Base-by-base conservation (phyloP, 2,329 filamentous ascomycete genomes). In the Cladophialophora exuberans region DNA sequence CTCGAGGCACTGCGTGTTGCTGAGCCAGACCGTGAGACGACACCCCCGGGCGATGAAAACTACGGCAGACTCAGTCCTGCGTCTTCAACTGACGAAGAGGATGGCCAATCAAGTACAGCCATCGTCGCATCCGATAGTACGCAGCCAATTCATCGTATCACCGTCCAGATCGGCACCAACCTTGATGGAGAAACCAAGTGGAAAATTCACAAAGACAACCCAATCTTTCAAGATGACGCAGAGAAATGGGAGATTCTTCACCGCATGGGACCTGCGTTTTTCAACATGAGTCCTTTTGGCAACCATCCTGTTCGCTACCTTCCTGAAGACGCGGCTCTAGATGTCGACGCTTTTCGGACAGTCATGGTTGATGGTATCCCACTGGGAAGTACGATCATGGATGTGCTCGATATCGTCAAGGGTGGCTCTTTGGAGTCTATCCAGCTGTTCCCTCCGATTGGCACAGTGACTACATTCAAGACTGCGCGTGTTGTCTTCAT, bases 301-400 rank as follows among this genome's bases (percentile, higher is more conserved):
- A 36, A 48, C 17, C 57, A 62, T 39, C 60, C 61, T 6, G 59
- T 63, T 23, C 59, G 61, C 20, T 63, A 58, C 28, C 47, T 64
- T 6, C 62, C 62, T n/a, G 56, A 61, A 18, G 42, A 57, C 39
- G 54, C 48, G 10, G 62, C 50, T 13, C 39, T 23, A 11, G 50
- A 26, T 11, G 17, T 36, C n/a, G 57, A 65, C 30, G 38, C 56
- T 9, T 64, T 57, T 50, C 63, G 63, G 18, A 65, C 63, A 15
- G 62, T 65, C 43, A 63, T 64, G 63, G 54, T 65, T 15, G 60
- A 65, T 33, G 43, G 52, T 22, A 65, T 65, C 46, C 63, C 63
- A 3, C 23, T 55, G 2, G 54, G 48, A 22, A 57, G 57, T 23
- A 56, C 53, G 20, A 39, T 52, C 17, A 36, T 52, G 22, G 61